Base-by-base conservation (phyloP, 1,284 basidiomycete species). In the Ganoderma leucocontextum region DNA sequence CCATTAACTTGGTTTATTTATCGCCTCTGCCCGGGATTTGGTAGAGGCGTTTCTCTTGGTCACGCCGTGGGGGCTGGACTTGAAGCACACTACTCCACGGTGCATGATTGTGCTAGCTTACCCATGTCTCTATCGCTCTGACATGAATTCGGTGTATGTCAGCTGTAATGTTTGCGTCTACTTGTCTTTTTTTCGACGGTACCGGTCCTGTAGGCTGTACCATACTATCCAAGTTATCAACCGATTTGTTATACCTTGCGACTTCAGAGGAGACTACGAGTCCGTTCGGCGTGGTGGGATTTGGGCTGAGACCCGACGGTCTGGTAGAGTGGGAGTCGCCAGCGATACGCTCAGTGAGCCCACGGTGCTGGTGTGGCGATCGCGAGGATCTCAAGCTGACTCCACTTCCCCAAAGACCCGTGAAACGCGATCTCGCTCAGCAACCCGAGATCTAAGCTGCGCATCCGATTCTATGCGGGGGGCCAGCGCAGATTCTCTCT, bases 1-100 rank as follows among this genome's bases (percentile, higher is more conserved):
- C 63, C 62, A 47, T 62, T 47, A 25, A 17, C 52, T 62, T 66
- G 57, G 35, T 19, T 60, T 67, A 70, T 57, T 67, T 69, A 70
- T 72, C 58, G 67, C 69, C 67, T 69, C 63, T 64, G 41, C 65
- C 66, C 66, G 58, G 69, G 69, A 63, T 61, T 39, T 60, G 67
- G 71, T 35, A 53, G 63, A 59, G 69, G 71, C 65, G 60, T 65
- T 38, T 53, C 22, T 39, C 29, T 4, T n/a, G 8, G 22, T 41
- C 25, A 42, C 47, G 49, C 52, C 42, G 63, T 60, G 53, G 33
- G 33, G 47, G 64, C 47, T 66, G 35, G 44, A 53, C 44, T 60
- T 63, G 39, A 42, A 19, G 60, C 49, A 44, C 52, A 52, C 44
- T 58, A 52, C 61, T 47, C 29, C 65, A 41, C 55, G 52, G 29